A percentile compares a stretch with the other conserved stretches of the same genome.
These are phyloP conservation scores for Cucumis sativus DNA, from an alignment of 306 rosid genomes.

Conservation along the genomic window DNA sequence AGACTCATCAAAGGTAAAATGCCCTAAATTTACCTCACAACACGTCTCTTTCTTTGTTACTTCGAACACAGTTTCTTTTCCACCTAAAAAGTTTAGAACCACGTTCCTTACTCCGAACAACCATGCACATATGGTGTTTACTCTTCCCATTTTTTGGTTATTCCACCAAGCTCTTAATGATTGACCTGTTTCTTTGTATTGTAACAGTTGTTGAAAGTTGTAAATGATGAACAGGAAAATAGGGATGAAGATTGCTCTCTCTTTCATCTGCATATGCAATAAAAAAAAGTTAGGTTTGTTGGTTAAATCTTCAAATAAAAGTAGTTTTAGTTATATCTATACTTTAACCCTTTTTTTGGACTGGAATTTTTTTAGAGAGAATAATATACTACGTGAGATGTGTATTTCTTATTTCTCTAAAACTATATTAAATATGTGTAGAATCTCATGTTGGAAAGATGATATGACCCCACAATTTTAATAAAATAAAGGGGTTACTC, in stretches of 20 bases:
- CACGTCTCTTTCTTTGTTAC: constrained; percentile 18
- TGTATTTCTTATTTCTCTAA: no score
- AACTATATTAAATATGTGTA: no score
- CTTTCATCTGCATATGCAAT: not conserved
- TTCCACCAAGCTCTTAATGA: constrained; percentile 21
- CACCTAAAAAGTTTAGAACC: constrained; percentile 10
- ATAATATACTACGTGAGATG: no score
- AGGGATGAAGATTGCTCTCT: not conserved
- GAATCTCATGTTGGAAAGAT: no score
- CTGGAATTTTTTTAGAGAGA: no score
- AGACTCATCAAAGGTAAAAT: constrained; percentile 23
- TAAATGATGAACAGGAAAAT: not conserved
- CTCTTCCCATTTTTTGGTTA: constrained; percentile 6
- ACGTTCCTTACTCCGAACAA: constrained; percentile 8
- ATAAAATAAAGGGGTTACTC: no score
- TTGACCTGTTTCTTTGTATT: not conserved
- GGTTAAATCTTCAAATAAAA: no score
- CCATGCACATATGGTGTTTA: not conserved
- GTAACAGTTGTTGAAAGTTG: not conserved
- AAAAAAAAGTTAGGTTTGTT: no score
- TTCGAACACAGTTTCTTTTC: constrained; percentile 17
- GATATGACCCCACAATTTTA: no score
- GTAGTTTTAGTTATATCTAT: no score
- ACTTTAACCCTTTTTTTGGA: no score
- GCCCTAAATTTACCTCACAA: not conserved